Conservation (phyloP, 2,329 filamentous ascomycete genomes). For the Stemphylium vesicarium region DNA sequence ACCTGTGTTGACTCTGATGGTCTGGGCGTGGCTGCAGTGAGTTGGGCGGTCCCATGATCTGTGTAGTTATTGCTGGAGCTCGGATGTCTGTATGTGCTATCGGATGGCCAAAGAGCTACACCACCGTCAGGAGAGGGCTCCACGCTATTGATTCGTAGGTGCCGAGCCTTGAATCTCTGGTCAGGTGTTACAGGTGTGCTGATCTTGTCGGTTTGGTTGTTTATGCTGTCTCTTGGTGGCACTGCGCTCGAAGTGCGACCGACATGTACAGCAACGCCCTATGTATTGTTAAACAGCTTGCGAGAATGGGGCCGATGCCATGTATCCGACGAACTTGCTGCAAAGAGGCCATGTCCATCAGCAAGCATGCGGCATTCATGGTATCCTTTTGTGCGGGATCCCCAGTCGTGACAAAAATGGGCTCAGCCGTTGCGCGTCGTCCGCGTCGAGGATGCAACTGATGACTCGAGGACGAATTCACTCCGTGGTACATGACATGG, state of each 20-base stretch:
- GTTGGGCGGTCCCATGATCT: neutral
- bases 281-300: slow-evolving; percentile 11
- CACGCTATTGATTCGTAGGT: neutral
- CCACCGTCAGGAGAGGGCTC: slow-evolving; percentile 4
- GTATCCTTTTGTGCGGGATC: neutral
- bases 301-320: no score
- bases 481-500: slow-evolving; percentile 6
- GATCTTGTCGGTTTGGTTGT: neutral
- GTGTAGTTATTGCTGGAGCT: neutral
- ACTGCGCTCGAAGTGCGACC: neutral
- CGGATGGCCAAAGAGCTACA: slow-evolving; percentile 5
- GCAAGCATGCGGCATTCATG: neutral
- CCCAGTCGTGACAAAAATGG: neutral
- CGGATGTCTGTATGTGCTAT: neutral
- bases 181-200: slow-evolving; percentile 10
- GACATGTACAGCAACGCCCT: slow-evolving; percentile 8
- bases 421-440: neutral
- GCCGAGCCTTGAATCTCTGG: neutral
- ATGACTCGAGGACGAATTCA: slow-evolving; percentile 1
- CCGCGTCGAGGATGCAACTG: neutral
- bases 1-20: neutral
- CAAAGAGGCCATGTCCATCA: slow-evolving; percentile 5
- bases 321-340: slow-evolving; percentile 16
- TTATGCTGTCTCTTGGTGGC: neutral
- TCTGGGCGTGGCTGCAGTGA: neutral